Evolutionary conservation across 257 asterid genomes (phyloP).

Genomic region (Solanum paucissectum): DNA sequence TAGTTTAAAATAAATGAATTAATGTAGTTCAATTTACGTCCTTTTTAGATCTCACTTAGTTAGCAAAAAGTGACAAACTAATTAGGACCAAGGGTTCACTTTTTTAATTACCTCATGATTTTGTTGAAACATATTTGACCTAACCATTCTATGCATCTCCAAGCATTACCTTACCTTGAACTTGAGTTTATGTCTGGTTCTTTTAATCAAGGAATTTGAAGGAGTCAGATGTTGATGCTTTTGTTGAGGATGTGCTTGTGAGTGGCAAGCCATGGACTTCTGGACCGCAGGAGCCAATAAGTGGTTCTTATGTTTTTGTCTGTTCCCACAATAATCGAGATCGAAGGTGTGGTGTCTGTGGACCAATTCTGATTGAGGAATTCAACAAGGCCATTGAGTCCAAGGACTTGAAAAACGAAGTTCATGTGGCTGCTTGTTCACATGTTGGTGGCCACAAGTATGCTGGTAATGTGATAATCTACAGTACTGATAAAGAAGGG

Average conservation of each 20-base stretch:
- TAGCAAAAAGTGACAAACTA: not conserved
- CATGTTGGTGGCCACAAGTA: slow-evolving; percentile 98
- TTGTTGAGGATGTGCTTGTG: slow-evolving; percentile 85
- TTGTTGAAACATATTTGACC: not conserved
- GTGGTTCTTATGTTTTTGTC: slow-evolving; percentile 82
- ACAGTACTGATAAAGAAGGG: slow-evolving; percentile 50
- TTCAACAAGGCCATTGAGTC: slow-evolving; percentile 58
- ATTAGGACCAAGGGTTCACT: not conserved
- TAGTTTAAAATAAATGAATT: not conserved
- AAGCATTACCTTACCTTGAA: not conserved
- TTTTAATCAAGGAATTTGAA: slow-evolving; percentile 51
- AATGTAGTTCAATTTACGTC: not conserved
- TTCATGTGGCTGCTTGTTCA: slow-evolving; percentile 76
- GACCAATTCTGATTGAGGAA: slow-evolving; percentile 75
- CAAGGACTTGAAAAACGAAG: slow-evolving; percentile 40
- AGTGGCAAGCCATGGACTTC: slow-evolving; percentile 60
- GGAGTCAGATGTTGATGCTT: slow-evolving; percentile 61
- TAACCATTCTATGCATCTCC: not conserved
- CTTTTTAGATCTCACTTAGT: not conserved
- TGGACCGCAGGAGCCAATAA: slow-evolving; percentile 49
- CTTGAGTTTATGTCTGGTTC: not conserved
- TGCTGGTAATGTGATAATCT: slow-evolving; percentile 86
- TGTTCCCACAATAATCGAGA: slow-evolving; percentile 89
- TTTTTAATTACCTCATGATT: not conserved
- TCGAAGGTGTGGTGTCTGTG: slow-evolving; percentile 91